These are phyloP conservation scores for Talaromyces sp. DNA, from an alignment of 2,329 filamentous ascomycete species.

Conservation along the genomic window DNA sequence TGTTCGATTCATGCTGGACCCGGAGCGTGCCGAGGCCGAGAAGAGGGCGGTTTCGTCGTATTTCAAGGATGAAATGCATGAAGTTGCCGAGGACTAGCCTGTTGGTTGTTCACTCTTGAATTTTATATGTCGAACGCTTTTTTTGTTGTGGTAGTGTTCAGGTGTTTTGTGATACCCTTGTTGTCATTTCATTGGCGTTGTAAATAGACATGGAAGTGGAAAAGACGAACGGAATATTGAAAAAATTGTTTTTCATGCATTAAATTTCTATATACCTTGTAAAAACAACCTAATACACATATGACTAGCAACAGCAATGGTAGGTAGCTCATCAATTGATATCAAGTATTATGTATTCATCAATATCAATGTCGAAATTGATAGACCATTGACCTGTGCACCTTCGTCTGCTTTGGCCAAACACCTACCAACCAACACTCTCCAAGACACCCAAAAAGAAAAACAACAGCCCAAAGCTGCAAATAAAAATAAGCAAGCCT, in stretches of 20 bases:
- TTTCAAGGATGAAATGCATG: constrained; percentile 72
- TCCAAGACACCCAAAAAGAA: background rate
- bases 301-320: no score
- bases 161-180: constrained; percentile 9
- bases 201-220: background rate
- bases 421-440: background rate
- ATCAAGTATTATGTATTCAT: no score
- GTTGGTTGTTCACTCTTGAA: background rate
- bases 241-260: background rate
- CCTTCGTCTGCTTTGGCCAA: background rate
- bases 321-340: background rate
- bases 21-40: constrained; percentile 68
- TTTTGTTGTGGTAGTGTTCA: background rate
- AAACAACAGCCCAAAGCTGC: background rate
- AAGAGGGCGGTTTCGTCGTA: constrained; percentile 61
- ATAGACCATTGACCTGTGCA: background rate
- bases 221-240: background rate
- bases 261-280: background rate
- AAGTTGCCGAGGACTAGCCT: constrained; percentile 41
- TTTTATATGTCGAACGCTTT: background rate
- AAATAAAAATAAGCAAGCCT: background rate
- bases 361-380: background rate
- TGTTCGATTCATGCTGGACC: constrained; percentile 83
- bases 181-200: background rate
- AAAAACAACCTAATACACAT: background rate